Conservation (phyloP, 164 flowering plant species). For the Paratinospora sagittata region DNA sequence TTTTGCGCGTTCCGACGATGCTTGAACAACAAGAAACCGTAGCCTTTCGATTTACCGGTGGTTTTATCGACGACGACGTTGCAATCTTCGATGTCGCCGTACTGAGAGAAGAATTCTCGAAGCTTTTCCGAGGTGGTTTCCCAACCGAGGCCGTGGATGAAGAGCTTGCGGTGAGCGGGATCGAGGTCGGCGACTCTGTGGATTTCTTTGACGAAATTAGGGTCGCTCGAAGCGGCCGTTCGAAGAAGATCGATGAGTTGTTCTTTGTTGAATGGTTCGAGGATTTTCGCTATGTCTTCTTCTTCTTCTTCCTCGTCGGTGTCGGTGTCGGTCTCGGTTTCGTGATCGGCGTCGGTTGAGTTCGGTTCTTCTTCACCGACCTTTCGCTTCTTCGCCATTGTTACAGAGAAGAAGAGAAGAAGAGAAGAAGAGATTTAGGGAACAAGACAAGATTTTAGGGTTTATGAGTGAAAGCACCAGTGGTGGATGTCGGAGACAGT, state of each 20-base stretch:
- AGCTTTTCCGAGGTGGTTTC: too few species aligned
- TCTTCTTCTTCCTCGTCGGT: slow-evolving; percentile 1
- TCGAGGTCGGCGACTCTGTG: slow-evolving; percentile 42
- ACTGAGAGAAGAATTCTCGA: too few species aligned
- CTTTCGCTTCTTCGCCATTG: slow-evolving; percentile 31
- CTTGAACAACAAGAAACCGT: slow-evolving; percentile 39
- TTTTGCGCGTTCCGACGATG: slow-evolving; percentile 24
- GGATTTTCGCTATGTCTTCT: slow-evolving; percentile 25
- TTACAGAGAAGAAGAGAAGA: background rate
- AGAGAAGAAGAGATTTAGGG: background rate
- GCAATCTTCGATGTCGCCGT: too few species aligned
- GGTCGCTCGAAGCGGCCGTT: slow-evolving; percentile 21
- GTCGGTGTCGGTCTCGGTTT: background rate
- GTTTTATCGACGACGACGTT: slow-evolving; percentile 28
- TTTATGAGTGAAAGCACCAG: too few species aligned
- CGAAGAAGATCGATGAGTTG: slow-evolving; percentile 45
- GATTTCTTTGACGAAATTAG: slow-evolving; percentile 28
- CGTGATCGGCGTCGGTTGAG: background rate
- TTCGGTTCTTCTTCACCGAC: slow-evolving; percentile 5
- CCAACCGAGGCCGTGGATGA: slow-evolving; percentile 29
- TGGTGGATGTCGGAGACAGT: too few species aligned
- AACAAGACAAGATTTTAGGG: too few species aligned
- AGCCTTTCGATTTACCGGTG: slow-evolving; percentile 43
- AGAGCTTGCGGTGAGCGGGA: slow-evolving; percentile 40
- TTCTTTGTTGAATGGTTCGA: slow-evolving; percentile 41